Evolutionary conservation across 116 monocot genomes (phyloP), one percentile per base, ranked within the genome.

Genomic region (Phalaenopsis hybrid): DNA sequence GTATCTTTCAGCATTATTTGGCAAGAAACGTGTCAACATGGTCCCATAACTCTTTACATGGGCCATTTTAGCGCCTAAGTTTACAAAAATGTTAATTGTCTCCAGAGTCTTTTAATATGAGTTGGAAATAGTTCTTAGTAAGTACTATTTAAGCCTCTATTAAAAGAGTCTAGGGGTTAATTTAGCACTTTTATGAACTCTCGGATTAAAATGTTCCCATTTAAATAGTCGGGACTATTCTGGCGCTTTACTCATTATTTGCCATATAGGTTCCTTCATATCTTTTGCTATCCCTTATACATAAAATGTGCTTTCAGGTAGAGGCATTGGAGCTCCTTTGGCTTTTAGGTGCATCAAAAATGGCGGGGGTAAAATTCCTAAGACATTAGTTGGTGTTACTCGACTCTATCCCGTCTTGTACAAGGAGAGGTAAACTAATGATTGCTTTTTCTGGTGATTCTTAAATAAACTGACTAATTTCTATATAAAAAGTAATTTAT

Each of bases 351-450:
- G 94, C 78, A 89, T 96, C 43, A 96, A 92, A 76, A 81, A 70
- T 79, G 83, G 76, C 65, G 96, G 96, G 8, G 96, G 96, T 77
- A 83, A 74, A 83, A 83, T 92, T 88, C 96, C 94, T 21, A 86
- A 79, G 82, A 90, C 93, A 45, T 83, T 98, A 81, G 88, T 95
- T 83, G 98, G 95, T 21, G 46, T 98, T 31, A 82, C 82, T 78
- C 82, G 90, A 6, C 85, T 98, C n/a, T 98, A 98, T 88, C 98
- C 98, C 16, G 75, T 95, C 75, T 80, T 98, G 43, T 98, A 95
- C 63, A 94, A 88, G 81, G 98, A 98, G 79, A 98, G 93, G 98
- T 93, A 78, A 76, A 34, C 49, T 73, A 76, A 37, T 69, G 21
- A 21, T 57, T 68, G 10, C 21, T 81, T 15, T 11, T 63, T 5